Evolutionary conservation across 345 rosid species (phyloP).

Genomic region (Eucalyptus regnans): DNA sequence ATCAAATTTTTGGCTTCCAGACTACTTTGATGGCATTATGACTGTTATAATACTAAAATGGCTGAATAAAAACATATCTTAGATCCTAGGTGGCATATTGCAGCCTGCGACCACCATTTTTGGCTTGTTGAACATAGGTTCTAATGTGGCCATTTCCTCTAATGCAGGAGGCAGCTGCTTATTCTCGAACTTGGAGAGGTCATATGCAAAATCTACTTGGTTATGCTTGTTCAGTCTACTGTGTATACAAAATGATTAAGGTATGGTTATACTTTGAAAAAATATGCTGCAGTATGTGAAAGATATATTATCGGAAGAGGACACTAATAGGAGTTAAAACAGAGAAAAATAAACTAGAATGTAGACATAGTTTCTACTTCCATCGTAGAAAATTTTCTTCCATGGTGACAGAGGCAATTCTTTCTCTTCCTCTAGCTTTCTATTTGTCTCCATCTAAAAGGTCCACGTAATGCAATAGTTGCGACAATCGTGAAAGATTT

Average conservation of each 20-base stretch:
- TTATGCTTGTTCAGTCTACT: slow-evolving; percentile 85
- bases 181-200: slow-evolving; percentile 93
- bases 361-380: not conserved
- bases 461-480: not conserved
- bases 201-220: slow-evolving; percentile 97
- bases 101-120: not conserved
- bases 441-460: not conserved
- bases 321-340: not conserved
- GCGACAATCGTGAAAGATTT: not conserved
- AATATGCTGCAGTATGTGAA: not conserved
- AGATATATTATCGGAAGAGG: not conserved
- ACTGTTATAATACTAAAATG: not conserved
- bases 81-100: not conserved
- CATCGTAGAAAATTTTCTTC: not conserved
- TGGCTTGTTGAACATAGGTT: not conserved
- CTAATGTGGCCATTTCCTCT: not conserved
- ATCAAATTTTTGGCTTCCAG: not conserved
- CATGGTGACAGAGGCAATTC: not conserved
- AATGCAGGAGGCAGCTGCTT: slow-evolving; percentile 87
- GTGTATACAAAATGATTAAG: slow-evolving; percentile 98
- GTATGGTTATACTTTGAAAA: slow-evolving; percentile 14
- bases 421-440: not conserved
- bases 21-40: not conserved
- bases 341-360: not conserved
- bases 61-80: not conserved